Base-by-base conservation (phyloP, 805 yeast genomes). In the Ogataea allantospora region DNA sequence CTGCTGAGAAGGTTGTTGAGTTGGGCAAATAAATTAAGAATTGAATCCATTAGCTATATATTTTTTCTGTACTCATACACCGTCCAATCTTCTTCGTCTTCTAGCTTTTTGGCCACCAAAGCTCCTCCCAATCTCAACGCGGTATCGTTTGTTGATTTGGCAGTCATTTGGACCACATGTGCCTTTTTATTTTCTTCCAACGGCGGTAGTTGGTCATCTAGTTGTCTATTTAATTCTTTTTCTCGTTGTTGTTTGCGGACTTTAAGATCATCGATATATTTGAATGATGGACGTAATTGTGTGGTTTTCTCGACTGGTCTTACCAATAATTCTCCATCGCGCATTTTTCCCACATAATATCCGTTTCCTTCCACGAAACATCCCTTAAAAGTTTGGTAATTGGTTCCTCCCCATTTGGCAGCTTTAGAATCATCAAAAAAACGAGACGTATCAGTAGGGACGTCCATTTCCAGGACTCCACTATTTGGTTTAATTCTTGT, bases 1-100 rank as follows among this genome's bases (percentile, higher is more conserved):
- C 99, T 60, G 99, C 99, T 54, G 82, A 86, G 72, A 87, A 84
- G 72, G 95, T 85, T 53, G 96, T 89, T 50, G 77, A 80, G 65
- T 77, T 89, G 66, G 64, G 64, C 41, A 23, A 40, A 35, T 30
- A 38, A 27, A 22, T 30, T 17, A 16, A 16, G 32, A 27, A 33
- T 27, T 13, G 19, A 23, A 12, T 57, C 48, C 6, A 51, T 42
- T 11, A 65, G 55, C 16, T 54, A 54, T 8, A 55, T 64, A 14
- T 54, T 55, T 13, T 61, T 65, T 24, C 62, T 48, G 79, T 81
- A 77, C 9, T 58, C 58, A 43, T 72, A 54, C 10, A 60, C 57
- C 8, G 49, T 58, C 34, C 67, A 68, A 2, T 60, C 65, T 54
- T 84, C 91, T 30, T 80, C 87, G 38, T 76, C 83, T 10, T 76